Evolutionary conservation across 495 filamentous ascomycete genomes (phyloP), one percentile per base, ranked within the genome.

Genomic region (Neurospora tetrasperma): DNA sequence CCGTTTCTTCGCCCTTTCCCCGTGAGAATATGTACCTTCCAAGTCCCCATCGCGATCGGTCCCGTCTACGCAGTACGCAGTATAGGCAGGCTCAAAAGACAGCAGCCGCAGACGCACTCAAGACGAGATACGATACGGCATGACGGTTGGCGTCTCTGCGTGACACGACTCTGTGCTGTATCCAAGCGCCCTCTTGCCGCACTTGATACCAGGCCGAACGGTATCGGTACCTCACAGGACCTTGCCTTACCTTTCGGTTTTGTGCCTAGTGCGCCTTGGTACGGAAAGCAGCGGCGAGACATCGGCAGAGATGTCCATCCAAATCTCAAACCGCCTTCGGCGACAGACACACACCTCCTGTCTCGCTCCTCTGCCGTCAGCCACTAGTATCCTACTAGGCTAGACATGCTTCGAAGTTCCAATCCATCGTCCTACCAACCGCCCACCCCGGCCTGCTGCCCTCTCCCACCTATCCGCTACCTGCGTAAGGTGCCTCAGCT

Each of bases 311-410:
- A 59, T 23, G 23, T 59, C 23, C 48, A 59, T 59, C 54, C 54
- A 62, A 62, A 18, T 9, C 54, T 62, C 54, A 35, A 62, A 62
- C 23, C 54, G 54, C 23, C 54, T 62, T 62, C 54, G 23, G 23
- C 20, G 42, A 72, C 43, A 72, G 31, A 72, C 71, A 72, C 71
- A 71, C 70, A 71, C 39, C 20, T 54, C 20, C 46, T 54, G 46
- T 62, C 54, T 62, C 46, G 46, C 43, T 44, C 43, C 43, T 44
- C 54, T 62, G 54, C 27, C 54, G 54, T 62, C 54, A 35, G 23
- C 54, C 54, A 62, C 54, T 62, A 14, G 54, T 23, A 31, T 62
- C 54, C 54, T 62, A 27, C 54, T 27, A 62, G 23, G 54, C 54
- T 23, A 12, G 54, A 14, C 27, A 62, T 35, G 54, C 54, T 14